These are phyloP conservation scores for Sporothrix humicola DNA, from an alignment of 2,329 filamentous ascomycete species.

Conservation along the genomic window DNA sequence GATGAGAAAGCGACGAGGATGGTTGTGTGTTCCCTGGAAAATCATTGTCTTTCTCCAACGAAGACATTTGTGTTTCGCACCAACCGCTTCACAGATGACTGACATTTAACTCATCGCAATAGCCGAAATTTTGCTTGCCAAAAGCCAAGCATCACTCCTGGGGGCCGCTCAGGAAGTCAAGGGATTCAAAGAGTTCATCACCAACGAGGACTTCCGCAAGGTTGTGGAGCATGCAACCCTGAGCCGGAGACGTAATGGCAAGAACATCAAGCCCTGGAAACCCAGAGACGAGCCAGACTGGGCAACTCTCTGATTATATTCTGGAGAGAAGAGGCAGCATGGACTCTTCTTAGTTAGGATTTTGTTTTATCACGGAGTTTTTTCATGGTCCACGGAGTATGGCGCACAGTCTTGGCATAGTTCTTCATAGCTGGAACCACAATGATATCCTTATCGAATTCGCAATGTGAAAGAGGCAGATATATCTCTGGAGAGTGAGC, in stretches of 20 bases:
- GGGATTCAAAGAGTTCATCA: slow-evolving; percentile 56
- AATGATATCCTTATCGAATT: neutral
- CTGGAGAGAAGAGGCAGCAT: too few species aligned
- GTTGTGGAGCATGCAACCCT: slow-evolving; percentile 59
- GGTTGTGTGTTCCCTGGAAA: too few species aligned
- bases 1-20: too few species aligned
- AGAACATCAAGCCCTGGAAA: slow-evolving; percentile 64
- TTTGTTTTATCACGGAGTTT: neutral
- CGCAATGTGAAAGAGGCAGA: neutral
- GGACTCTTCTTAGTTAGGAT: too few species aligned
- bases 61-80: too few species aligned
- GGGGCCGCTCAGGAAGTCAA: slow-evolving; percentile 58
- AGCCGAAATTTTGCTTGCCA: slow-evolving; percentile 58
- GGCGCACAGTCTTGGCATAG: neutral
- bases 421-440: neutral
- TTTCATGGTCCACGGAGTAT: neutral
- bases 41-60: too few species aligned
- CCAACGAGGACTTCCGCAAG: slow-evolving; percentile 54
- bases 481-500: neutral
- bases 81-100: too few species aligned
- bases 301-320: slow-evolving; percentile 45
- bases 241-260: slow-evolving; percentile 60
- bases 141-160: slow-evolving; percentile 56
- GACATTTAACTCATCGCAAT: neutral
- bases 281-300: slow-evolving; percentile 65